Evolutionary conservation across 805 yeast species (phyloP).

Genomic region (Suhomyces tanzawaensis): DNA sequence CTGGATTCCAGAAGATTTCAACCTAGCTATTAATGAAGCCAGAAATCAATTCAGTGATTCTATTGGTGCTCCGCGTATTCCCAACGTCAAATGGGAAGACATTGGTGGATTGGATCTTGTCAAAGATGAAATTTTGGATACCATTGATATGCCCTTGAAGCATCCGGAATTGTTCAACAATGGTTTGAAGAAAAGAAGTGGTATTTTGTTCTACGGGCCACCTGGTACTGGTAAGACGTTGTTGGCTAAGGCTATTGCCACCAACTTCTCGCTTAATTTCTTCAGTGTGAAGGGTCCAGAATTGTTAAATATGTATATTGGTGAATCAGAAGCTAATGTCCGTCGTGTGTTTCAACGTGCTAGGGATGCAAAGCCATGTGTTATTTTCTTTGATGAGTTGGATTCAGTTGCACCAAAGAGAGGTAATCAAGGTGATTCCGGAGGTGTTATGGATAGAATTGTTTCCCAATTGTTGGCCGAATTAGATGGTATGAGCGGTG

Average conservation of each 20-base stretch:
- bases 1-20: conserved; percentile 60
- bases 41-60: conserved; percentile 88
- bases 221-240: conserved; percentile 98
- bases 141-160: conserved; percentile 92
- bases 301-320: conserved; percentile 93
- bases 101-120: conserved; percentile 93
- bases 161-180: conserved; percentile 86
- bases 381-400: conserved; percentile 93
- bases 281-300: conserved; percentile 98
- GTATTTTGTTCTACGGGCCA: conserved; percentile 94
- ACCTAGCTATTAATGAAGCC: conserved; percentile 71
- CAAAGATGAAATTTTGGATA: conserved; percentile 89
- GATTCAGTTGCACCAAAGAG: conserved; percentile 98
- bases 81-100: conserved; percentile 94
- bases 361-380: conserved; percentile 96
- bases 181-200: conserved; percentile 92
- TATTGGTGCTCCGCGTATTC: conserved; percentile 95
- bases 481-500: conserved; percentile 91
- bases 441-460: conserved; percentile 98
- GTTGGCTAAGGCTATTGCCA: conserved; percentile 95
- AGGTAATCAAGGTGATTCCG: conserved; percentile 98
- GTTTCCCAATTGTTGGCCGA: conserved; percentile 95
- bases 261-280: conserved; percentile 89
- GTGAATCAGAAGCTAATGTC: conserved; percentile 97
- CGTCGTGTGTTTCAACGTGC: conserved; percentile 92